phyloP scores from a whole-genome alignment of 345 rosid species.

The Capsella bursapastoris region DNA sequence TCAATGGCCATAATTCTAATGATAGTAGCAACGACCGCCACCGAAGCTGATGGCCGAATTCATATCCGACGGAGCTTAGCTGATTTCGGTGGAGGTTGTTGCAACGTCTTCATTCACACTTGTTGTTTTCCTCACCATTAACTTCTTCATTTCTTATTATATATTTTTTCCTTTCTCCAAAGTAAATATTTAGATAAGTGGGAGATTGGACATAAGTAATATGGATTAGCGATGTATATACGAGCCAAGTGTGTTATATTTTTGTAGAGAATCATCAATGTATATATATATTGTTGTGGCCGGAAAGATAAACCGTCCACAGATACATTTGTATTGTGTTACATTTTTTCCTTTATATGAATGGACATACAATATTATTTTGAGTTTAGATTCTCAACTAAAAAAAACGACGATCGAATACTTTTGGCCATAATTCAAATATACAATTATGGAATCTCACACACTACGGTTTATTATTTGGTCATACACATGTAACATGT shows the following conservation, averaged over 20 bases:
- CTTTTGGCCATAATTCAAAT: background rate
- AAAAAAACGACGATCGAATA: background rate
- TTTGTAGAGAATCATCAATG: background rate
- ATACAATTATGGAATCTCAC: no score
- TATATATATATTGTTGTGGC: background rate
- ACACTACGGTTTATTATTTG: no score
- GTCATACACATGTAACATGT: no score
- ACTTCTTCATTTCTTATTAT: background rate
- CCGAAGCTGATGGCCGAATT: slow-evolving; percentile 5
- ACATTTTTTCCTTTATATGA: background rate
- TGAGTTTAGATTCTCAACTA: background rate
- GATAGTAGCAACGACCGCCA: slow-evolving; percentile 7
- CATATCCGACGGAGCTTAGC: slow-evolving; percentile 37
- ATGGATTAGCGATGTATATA: slow-evolving; percentile 19
- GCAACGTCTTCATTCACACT: slow-evolving; percentile 35
- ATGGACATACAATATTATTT: background rate
- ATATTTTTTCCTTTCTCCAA: background rate
- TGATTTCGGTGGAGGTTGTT: slow-evolving; percentile 38
- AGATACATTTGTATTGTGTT: background rate
- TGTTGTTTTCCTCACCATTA: slow-evolving; percentile 42
- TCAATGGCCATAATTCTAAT: slow-evolving; percentile 2
- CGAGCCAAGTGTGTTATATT: background rate
- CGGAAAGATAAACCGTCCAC: background rate
- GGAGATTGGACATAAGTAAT: background rate
- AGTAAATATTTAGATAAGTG: background rate